Evolutionary conservation across 495 filamentous ascomycete genomes (phyloP).

Genomic region (Letharia lupina): DNA sequence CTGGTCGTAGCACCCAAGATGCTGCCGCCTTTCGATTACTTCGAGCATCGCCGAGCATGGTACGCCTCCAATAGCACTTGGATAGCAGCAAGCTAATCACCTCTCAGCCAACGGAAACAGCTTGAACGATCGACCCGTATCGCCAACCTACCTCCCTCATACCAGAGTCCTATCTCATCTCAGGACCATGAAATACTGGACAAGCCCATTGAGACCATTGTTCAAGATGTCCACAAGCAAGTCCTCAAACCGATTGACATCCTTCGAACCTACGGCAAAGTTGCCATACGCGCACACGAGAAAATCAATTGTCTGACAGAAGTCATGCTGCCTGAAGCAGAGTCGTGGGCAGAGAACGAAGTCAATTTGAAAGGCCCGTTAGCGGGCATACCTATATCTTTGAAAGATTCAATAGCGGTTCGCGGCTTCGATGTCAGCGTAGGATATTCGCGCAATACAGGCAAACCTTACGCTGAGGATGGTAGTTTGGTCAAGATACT

Average conservation of each 20-base stretch:
- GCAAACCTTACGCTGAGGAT: constrained; percentile 56
- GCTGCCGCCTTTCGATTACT: constrained; percentile 53
- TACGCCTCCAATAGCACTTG: constrained; percentile 26
- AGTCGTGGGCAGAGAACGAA: constrained; percentile 60
- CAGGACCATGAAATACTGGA: constrained; percentile 58
- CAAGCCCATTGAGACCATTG: constrained; percentile 68
- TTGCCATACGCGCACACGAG: constrained; percentile 73
- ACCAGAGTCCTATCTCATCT: constrained; percentile 54
- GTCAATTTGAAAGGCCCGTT: constrained; percentile 76
- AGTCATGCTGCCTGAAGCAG: constrained; percentile 71
- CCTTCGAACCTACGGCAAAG: constrained; percentile 82
- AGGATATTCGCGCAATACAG: constrained; percentile 66
- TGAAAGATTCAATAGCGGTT: constrained; percentile 84
- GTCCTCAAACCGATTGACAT: constrained; percentile 61
- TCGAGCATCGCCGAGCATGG: constrained; percentile 48
- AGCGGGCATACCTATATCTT: constrained; percentile 78
- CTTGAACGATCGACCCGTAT: constrained; percentile 62
- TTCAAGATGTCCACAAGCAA: constrained; percentile 64
- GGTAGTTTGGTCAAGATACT: constrained; percentile 67
- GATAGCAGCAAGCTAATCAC: constrained; percentile 5
- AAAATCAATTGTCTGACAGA: constrained; percentile 92
- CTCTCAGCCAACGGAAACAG: constrained; percentile 67
- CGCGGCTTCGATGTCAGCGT: constrained; percentile 81
- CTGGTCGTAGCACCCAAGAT: constrained; percentile 26
- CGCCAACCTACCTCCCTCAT: constrained; percentile 51